A percentile compares a stretch with the other conserved stretches of the same genome.
Evolutionary conservation across 1,284 basidiomycete genomes (phyloP).

Genomic region (Coriolopsis trogii): DNA sequence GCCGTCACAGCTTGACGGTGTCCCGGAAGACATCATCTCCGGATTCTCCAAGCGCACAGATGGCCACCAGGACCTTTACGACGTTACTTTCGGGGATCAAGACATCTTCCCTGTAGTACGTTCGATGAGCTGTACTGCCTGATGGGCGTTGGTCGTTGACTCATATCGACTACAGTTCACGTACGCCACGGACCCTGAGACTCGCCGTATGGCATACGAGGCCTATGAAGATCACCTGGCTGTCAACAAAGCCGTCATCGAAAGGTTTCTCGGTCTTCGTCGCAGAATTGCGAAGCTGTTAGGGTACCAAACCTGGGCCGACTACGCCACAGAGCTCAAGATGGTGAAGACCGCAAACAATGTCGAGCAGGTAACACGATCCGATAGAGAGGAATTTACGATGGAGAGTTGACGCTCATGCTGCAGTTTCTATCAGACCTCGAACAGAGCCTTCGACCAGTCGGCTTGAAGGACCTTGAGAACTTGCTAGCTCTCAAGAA

Average conservation of each 20-base stretch:
- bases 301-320: conserved; percentile 78
- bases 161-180: conserved; percentile 70
- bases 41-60: conserved; percentile 71
- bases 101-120: conserved; percentile 79
- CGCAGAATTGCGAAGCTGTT: conserved; percentile 68
- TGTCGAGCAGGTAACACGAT: conserved; percentile 53
- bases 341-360: conserved; percentile 77
- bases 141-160: neutral
- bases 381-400: neutral
- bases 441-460: conserved; percentile 68
- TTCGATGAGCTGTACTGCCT: conserved; percentile 2
- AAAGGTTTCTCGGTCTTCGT: conserved; percentile 67
- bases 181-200: conserved; percentile 71
- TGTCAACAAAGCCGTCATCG: conserved; percentile 70
- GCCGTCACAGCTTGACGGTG: conserved; percentile 73
- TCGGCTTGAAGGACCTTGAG: conserved; percentile 67
- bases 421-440: conserved; percentile 72
- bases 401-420: neutral
- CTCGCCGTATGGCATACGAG: conserved; percentile 64
- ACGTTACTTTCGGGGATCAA: conserved; percentile 72
- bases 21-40: conserved; percentile 75
- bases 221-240: conserved; percentile 69
- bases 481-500: conserved; percentile 73
- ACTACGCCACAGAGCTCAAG: conserved; percentile 80
- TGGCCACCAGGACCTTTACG: conserved; percentile 58